Evolutionary conservation across 371 early-diverging fungal species (phyloP), one percentile per base, ranked within the genome.

Genomic region (Rhizomucor pusillus): DNA sequence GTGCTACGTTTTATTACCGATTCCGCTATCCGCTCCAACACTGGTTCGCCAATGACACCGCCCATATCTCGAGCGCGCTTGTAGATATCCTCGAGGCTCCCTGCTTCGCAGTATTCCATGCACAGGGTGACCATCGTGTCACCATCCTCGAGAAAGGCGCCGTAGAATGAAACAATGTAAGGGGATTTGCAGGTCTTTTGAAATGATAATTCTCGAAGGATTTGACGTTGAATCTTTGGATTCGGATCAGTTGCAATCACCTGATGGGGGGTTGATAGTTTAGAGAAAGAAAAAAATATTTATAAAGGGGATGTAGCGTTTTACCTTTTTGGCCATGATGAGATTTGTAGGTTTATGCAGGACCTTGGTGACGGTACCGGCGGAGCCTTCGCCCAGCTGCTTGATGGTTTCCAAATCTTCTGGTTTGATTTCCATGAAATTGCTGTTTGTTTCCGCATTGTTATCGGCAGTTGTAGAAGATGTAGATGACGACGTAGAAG

Each of bases 311-410:
- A 19, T 11, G 47, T n/a, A 5, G 19, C 49, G 9, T 50, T 52
- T 51, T 76, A 87, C 88, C 88, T 98, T 98, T 52, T 91, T 83
- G 3, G 99, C 99, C 96, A 98, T 94, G 33, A 96, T 77, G n/a
- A 79, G 78, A 16, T 75, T 71, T 24, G 85, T 85, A 16, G 93
- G 92, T 50, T 69, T 71, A 67, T 97, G 91, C 53, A 75, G 60
- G 23, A 94, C 90, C 71, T 90, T 89, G 51, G 87, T 79, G 25
- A 98, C 98, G 6, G 95, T 92, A 18, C 98, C 99, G 35, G 94
- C 96, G 43, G 92, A 88, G 18, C 99, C 99, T 46, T 93, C 90
- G 34, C 98, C 99, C 41, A 99, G 79, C 50, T 88, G 85, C 10
- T 73, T 63, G 41, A 88, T 49, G 1, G 77, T 70, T 47, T 81